Percentiles rank a stretch among this genome's conserved stretches.
These are phyloP conservation scores for Hyphopichia buzzinii DNA, from an alignment of 1,139 yeast genomes.

Conservation along the genomic window DNA sequence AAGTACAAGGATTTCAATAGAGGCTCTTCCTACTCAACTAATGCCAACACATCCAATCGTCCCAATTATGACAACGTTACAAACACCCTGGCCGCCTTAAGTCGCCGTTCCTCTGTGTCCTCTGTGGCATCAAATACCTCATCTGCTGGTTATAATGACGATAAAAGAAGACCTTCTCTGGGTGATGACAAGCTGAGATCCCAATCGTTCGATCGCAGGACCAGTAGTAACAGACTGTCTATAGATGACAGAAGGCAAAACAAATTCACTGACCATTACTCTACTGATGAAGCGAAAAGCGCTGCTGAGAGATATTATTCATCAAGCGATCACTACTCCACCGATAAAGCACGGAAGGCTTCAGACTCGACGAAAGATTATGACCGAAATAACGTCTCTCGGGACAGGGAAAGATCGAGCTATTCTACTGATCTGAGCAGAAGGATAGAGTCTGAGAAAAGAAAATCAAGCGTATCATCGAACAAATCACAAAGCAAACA, in stretches of 20 bases:
- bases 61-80: neutral
- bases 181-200: constrained; percentile 5
- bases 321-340: neutral
- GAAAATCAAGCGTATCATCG: neutral
- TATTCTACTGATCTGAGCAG: constrained; percentile 2
- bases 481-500: neutral
- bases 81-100: too few species aligned
- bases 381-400: constrained; percentile 1
- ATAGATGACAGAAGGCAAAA: neutral
- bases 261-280: constrained; percentile 2
- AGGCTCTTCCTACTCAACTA: constrained; percentile 1
- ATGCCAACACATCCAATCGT: neutral
- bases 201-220: neutral
- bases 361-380: too few species aligned
- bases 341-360: neutral
- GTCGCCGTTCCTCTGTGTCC: constrained; percentile 2
- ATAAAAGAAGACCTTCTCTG: constrained; percentile 1
- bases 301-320: neutral
- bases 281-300: neutral
- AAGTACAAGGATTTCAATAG: constrained; percentile 1
- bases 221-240: neutral
- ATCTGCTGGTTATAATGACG: constrained; percentile 1
- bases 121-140: neutral
- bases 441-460: constrained; percentile 1
- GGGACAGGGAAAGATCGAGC: neutral